phyloP scores from a whole-genome alignment of 108 stramenopile species.

The Discostella stelligeroides region DNA sequence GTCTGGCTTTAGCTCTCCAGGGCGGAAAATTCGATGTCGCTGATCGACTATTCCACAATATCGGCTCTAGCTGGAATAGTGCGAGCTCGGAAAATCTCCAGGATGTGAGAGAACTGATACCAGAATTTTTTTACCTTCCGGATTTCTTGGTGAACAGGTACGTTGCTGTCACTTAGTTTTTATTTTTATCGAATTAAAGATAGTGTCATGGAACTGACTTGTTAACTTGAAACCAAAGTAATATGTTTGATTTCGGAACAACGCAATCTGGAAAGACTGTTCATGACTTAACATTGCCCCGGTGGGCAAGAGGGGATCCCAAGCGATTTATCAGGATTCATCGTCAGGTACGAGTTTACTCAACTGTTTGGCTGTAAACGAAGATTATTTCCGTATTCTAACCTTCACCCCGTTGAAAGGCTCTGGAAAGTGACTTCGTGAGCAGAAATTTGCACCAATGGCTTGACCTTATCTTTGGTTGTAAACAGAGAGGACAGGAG shows the following conservation, averaged over 20 bases:
- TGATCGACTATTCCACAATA: conserved; percentile 95
- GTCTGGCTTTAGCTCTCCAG: conserved; percentile 91
- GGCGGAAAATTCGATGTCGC: conserved; percentile 96
- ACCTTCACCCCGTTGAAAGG: conserved; percentile 28
- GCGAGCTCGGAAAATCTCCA: conserved; percentile 87
- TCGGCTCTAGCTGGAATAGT: conserved; percentile 87
- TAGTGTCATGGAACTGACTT: too few species aligned
- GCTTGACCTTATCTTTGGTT: conserved; percentile 98
- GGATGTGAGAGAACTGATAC: conserved; percentile 98
- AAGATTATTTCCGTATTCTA: conserved; percentile 12
- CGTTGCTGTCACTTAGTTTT: neutral
- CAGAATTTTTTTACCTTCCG: conserved; percentile 97
- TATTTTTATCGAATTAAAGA: too few species aligned
- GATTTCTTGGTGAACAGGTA: conserved; percentile 86
- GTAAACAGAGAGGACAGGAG: conserved; percentile 88
- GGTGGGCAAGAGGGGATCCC: conserved; percentile 93
- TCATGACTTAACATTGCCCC: conserved; percentile 90
- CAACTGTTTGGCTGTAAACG: neutral
- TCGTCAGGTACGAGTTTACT: conserved; percentile 53
- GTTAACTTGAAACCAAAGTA: conserved; percentile 40
- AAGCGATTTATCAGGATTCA: conserved; percentile 83
- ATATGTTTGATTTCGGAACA: conserved; percentile 88
- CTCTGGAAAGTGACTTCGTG: conserved; percentile 91
- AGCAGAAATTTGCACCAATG: conserved; percentile 92
- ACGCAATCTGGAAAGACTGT: conserved; percentile 83